Percentiles rank a stretch among this genome's conserved stretches.
phyloP scores from a whole-genome alignment of 352 stramenopile genomes.

The Phytophthora fragariaefolia region DNA sequence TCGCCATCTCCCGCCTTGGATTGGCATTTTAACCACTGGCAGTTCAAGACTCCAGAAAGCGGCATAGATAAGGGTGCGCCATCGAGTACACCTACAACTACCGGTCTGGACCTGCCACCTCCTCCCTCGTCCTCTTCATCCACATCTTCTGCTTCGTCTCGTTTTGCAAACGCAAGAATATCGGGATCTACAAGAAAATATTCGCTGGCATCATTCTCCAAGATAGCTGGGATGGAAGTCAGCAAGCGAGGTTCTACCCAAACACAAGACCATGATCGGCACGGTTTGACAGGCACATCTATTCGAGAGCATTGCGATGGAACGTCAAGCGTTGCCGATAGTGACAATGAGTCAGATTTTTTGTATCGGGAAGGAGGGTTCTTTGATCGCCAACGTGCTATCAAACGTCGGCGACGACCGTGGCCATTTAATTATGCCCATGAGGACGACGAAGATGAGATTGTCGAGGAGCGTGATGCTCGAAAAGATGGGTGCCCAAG shows the following conservation, averaged over 20 bases:
- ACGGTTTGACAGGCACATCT: conserved; percentile 18
- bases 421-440: conserved; percentile 66
- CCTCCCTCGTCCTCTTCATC: conserved; percentile 41
- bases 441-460: conserved; percentile 40
- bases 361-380: conserved; percentile 82
- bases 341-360: conserved; percentile 63
- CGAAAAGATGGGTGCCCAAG: conserved; percentile 15
- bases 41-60: conserved; percentile 39
- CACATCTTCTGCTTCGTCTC: conserved; percentile 38
- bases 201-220: conserved; percentile 64
- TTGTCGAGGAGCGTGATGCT: conserved; percentile 25
- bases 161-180: conserved; percentile 33
- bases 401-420: conserved; percentile 62
- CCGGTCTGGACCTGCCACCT: conserved; percentile 28
- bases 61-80: conserved; percentile 21
- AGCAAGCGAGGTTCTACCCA: conserved; percentile 20
- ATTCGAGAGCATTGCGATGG: conserved; percentile 34
- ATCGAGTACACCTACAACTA: conserved; percentile 8
- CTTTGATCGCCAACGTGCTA: conserved; percentile 73
- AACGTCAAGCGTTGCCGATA: conserved; percentile 19
- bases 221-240: conserved; percentile 48
- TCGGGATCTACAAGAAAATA: conserved; percentile 53
- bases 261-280: conserved; percentile 22
- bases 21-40: conserved; percentile 82
- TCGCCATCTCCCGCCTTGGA: conserved; percentile 66